Conservation (phyloP, 495 filamentous ascomycete species). For the Schizothecium vesticola region DNA sequence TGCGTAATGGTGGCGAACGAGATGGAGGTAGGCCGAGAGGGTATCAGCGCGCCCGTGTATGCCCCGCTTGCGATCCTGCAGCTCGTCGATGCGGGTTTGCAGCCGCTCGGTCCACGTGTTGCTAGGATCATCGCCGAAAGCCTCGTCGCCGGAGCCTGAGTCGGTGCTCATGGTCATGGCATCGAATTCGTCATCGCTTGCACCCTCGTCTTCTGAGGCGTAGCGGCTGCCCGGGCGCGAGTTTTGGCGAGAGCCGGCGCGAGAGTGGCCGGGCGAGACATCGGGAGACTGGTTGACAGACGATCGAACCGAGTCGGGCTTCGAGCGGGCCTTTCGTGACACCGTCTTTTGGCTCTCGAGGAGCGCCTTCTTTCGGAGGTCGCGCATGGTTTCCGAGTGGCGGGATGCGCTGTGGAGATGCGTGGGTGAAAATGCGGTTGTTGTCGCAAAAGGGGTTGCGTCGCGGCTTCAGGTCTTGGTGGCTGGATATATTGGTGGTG, state of each 20-base stretch:
- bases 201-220: constrained; percentile 76
- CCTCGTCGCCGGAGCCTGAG: constrained; percentile 41
- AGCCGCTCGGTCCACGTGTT: constrained; percentile 64
- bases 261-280: constrained; percentile 22
- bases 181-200: constrained; percentile 41
- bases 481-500: constrained; percentile 18
- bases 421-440: background rate
- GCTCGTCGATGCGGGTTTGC: constrained; percentile 66
- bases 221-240: constrained; percentile 61
- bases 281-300: constrained; percentile 38
- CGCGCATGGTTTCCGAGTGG: constrained; percentile 51
- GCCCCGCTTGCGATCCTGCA: constrained; percentile 81
- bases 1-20: constrained; percentile 69
- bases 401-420: background rate
- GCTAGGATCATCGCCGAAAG: constrained; percentile 40
- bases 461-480: constrained; percentile 2
- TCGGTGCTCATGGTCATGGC: constrained; percentile 32
- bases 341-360: constrained; percentile 87
- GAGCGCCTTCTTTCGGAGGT: constrained; percentile 71
- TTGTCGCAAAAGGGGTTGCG: background rate
- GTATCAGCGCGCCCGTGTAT: constrained; percentile 72
- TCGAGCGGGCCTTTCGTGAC: constrained; percentile 79
- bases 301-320: constrained; percentile 58
- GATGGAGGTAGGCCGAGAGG: constrained; percentile 61
- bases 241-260: constrained; percentile 20